A percentile compares a stretch with the other conserved stretches of the same genome.
Evolutionary conservation across 1,284 basidiomycete species (phyloP).

Genomic region (Thelephora terrestris): DNA sequence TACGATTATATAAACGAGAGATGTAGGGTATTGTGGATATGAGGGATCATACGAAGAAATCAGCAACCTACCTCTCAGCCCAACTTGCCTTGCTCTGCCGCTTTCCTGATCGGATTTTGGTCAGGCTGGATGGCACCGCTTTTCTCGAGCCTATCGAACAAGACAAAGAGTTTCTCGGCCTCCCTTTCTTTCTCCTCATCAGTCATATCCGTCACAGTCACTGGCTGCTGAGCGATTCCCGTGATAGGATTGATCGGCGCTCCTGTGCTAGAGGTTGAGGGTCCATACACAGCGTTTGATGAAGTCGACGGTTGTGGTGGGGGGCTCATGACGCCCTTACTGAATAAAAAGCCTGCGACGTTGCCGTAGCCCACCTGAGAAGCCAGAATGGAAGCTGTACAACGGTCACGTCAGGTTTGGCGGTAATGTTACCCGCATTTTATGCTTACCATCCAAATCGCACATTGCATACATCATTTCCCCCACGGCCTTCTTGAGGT

Average conservation of each 20-base stretch:
- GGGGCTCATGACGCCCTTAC: slow-evolving; percentile 71
- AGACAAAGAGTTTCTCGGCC: slow-evolving; percentile 79
- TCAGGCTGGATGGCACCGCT: slow-evolving; percentile 51
- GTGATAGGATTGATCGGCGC: slow-evolving; percentile 74
- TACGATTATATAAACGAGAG: no score
- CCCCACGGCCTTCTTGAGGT: slow-evolving; percentile 68
- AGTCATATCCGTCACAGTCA: slow-evolving; percentile 55
- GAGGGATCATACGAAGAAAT: background rate
- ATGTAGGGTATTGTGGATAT: background rate
- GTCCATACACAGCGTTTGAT: slow-evolving; percentile 18
- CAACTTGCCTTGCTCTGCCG: slow-evolving; percentile 47
- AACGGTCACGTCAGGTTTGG: background rate
- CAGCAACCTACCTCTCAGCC: slow-evolving; percentile 9
- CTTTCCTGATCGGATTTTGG: slow-evolving; percentile 67
- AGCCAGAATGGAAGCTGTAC: slow-evolving; percentile 53
- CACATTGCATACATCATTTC: slow-evolving; percentile 79
- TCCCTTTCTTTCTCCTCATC: slow-evolving; percentile 89
- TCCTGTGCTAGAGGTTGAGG: slow-evolving; percentile 31
- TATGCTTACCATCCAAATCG: slow-evolving; percentile 61
- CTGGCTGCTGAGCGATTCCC: slow-evolving; percentile 41
- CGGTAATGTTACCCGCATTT: background rate
- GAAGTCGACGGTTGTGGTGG: slow-evolving; percentile 26
- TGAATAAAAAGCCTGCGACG: slow-evolving; percentile 85
- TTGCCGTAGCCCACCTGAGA: slow-evolving; percentile 85
- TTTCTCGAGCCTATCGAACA: slow-evolving; percentile 82